Evolutionary conservation across 2,329 filamentous ascomycete genomes (phyloP).

Genomic region (Paecilomyces sp.): DNA sequence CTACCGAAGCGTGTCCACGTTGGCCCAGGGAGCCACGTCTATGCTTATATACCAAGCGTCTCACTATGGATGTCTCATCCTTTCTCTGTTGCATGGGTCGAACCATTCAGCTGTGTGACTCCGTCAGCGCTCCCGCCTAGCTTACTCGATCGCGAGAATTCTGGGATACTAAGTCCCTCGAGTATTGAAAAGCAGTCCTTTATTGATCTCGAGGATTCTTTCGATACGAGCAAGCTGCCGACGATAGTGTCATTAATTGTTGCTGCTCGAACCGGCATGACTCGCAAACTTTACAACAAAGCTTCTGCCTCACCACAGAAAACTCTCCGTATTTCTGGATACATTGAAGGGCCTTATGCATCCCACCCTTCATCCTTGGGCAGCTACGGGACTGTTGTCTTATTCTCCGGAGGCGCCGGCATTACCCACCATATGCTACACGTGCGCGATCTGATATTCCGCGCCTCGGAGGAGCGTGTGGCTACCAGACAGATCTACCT

Average conservation of each 20-base stretch:
- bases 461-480: slow-evolving; percentile 45
- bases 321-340: slow-evolving; percentile 47
- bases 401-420: slow-evolving; percentile 60
- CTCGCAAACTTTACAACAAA: slow-evolving; percentile 51
- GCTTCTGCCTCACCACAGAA: slow-evolving; percentile 44
- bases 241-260: slow-evolving; percentile 51
- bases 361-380: slow-evolving; percentile 50
- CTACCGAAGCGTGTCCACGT: slow-evolving; percentile 48
- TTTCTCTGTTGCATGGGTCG: slow-evolving; percentile 42
- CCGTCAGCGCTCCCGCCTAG: slow-evolving; percentile 12
- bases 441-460: slow-evolving; percentile 51
- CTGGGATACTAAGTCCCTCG: slow-evolving; percentile 13
- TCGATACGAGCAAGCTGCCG: slow-evolving; percentile 15
- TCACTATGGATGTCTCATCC: slow-evolving; percentile 43
- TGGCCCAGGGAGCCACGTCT: slow-evolving; percentile 53
- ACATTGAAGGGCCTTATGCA: slow-evolving; percentile 58
- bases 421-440: slow-evolving; percentile 60
- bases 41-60: slow-evolving; percentile 50
- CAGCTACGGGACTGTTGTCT: slow-evolving; percentile 58
- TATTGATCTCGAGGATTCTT: slow-evolving; percentile 11
- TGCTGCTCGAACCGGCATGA: slow-evolving; percentile 57
- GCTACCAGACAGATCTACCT: slow-evolving; percentile 55
- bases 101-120: slow-evolving; percentile 23
- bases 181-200: slow-evolving; percentile 26
- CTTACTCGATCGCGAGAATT: slow-evolving; percentile 9